phyloP scores from a whole-genome alignment of 345 rosid genomes.

The Linum usitatissimum region DNA sequence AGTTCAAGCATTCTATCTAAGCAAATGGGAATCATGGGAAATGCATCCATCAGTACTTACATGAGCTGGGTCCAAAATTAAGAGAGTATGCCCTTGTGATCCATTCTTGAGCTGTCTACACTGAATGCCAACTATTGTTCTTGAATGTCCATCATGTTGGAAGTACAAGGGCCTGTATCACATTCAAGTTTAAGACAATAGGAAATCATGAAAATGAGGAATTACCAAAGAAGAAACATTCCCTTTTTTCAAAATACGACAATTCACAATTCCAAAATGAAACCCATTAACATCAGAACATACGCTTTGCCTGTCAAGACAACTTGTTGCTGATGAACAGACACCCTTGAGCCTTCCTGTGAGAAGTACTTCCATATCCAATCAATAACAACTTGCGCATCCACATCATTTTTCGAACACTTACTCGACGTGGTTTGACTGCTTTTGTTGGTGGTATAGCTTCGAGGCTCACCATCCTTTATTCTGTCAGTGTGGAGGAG shows the following conservation, averaged over 20 bases:
- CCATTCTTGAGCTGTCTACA: conserved; percentile 31
- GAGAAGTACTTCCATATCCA: conserved; percentile 86
- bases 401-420: conserved; percentile 19
- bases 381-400: conserved; percentile 42
- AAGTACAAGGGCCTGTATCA: conserved; percentile 62
- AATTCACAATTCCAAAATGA: too few relatives aligned
- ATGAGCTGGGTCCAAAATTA: conserved; percentile 65
- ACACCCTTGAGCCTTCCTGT: conserved; percentile 23
- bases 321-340: conserved; percentile 21
- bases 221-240: too few relatives aligned
- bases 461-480: conserved; percentile 10
- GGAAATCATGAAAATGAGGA: too few relatives aligned
- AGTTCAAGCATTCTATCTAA: background rate
- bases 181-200: too few relatives aligned
- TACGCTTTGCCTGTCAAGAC: conserved; percentile 41
- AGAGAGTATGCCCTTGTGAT: conserved; percentile 38
- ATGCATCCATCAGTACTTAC: conserved; percentile 24
- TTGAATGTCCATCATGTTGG: conserved; percentile 81
- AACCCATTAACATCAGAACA: conserved; percentile 9
- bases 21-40: background rate
- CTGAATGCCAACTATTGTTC: conserved; percentile 70
- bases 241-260: too few relatives aligned
- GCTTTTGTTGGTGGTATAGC: conserved; percentile 6
- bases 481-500: conserved; percentile 12
- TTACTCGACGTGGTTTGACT: conserved; percentile 6